These are phyloP conservation scores for Celoporthe dispersa DNA, from an alignment of 2,329 filamentous ascomycete species.

Conservation along the genomic window DNA sequence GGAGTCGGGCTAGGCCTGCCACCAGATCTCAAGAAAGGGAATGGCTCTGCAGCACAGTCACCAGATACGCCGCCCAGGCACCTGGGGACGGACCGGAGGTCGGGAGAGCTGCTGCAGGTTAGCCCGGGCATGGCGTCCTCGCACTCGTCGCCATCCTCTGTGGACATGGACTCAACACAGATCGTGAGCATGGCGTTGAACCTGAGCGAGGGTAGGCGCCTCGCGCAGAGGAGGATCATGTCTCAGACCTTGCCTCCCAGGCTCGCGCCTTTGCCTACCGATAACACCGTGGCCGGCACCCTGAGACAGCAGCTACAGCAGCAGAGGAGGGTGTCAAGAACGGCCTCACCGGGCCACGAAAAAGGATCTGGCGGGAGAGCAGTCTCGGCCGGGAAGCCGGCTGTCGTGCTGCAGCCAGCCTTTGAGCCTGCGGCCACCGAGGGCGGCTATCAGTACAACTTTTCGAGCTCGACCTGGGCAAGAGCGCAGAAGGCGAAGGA, in stretches of 20 bases:
- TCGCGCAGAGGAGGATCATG: slow-evolving; percentile 62
- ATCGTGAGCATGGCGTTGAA: slow-evolving; percentile 93
- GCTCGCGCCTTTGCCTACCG: slow-evolving; percentile 53
- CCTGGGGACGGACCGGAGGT: slow-evolving; percentile 19
- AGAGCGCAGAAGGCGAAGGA: slow-evolving; percentile 84
- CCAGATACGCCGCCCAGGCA: slow-evolving; percentile 22
- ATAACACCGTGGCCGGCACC: slow-evolving; percentile 59
- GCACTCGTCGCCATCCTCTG: slow-evolving; percentile 36
- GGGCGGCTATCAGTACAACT: slow-evolving; percentile 61
- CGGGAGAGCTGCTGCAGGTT: slow-evolving; percentile 35
- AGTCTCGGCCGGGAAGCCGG: slow-evolving; percentile 45
- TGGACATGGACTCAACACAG: slow-evolving; percentile 80
- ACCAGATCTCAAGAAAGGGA: slow-evolving; percentile 4
- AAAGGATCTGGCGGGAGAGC: slow-evolving; percentile 46
- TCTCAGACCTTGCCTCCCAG: slow-evolving; percentile 56
- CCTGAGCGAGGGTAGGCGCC: slow-evolving; percentile 78
- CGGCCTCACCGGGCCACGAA: slow-evolving; percentile 61
- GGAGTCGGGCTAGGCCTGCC: slow-evolving; percentile 17
- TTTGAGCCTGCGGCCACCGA: slow-evolving; percentile 51
- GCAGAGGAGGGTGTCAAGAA: slow-evolving; percentile 66
- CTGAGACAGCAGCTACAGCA: slow-evolving; percentile 73
- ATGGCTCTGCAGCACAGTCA: slow-evolving; percentile 18
- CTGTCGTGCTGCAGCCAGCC: slow-evolving; percentile 51
- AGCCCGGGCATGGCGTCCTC: slow-evolving; percentile 35
- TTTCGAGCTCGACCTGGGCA: slow-evolving; percentile 79